These are phyloP conservation scores for Podospora tetraspora DNA, from an alignment of 495 filamentous ascomycete genomes.

Conservation along the genomic window DNA sequence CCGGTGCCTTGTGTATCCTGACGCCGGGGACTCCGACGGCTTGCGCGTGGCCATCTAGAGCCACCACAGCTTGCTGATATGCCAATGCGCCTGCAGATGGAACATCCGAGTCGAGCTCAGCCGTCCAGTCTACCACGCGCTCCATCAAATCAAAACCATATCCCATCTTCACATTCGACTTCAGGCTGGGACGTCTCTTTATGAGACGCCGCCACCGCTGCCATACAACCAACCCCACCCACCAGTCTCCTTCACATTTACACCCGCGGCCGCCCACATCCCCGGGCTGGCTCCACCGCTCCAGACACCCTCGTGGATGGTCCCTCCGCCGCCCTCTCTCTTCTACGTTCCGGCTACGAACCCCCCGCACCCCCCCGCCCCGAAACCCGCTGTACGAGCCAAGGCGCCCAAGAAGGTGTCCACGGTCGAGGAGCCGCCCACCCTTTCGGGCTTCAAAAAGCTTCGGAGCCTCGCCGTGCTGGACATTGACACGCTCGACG, in stretches of 20 bases:
- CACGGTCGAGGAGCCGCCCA: conserved; percentile 35
- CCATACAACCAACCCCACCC: conserved; percentile 19
- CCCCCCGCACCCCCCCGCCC: conserved; percentile 18
- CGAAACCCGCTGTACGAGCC: conserved; percentile 21
- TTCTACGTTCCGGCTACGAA: conserved; percentile 24
- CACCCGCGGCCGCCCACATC: conserved; percentile 11
- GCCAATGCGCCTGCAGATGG: conserved; percentile 42
- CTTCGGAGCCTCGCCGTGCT: conserved; percentile 50
- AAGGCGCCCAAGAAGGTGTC: conserved; percentile 22
- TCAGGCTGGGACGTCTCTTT: conserved; percentile 47
- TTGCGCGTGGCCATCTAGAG: not conserved
- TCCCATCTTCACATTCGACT: conserved; percentile 54
- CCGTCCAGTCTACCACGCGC: conserved; percentile 49
- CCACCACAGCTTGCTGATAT: conserved; percentile 8
- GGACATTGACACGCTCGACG: conserved; percentile 53
- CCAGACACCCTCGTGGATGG: conserved; percentile 12
- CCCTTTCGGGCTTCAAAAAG: conserved; percentile 51
- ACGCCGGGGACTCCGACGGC: not conserved
- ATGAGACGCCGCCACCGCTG: conserved; percentile 41
- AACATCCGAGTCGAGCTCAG: conserved; percentile 58
- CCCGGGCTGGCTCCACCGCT: conserved; percentile 8
- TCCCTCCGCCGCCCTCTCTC: conserved; percentile 14
- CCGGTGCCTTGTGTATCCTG: not conserved
- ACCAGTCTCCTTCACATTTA: not conserved
- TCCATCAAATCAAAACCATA: conserved; percentile 49